Evolutionary conservation across 768 basidiomycete genomes (phyloP), one percentile per base, ranked within the genome.

Genomic region (Phaeotremella skinneri): DNA sequence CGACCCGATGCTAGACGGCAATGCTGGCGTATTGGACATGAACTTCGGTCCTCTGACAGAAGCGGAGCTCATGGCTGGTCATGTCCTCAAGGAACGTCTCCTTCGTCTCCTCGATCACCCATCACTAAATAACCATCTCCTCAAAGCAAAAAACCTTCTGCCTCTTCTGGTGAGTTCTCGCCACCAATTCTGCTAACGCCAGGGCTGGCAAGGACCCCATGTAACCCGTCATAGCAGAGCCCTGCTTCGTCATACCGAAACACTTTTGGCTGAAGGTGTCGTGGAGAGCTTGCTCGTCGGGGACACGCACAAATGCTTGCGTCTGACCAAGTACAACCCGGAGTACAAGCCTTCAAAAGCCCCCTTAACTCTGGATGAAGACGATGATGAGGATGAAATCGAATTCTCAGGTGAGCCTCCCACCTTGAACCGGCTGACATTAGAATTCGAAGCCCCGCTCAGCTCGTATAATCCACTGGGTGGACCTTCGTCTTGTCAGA

Each of bases 311-410:
- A 60, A 58, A 3, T 48, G 55, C 31, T 69, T 73, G 6, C 62
- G 72, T 1, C 49, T 73, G 47, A 55, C 63, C 4, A 73, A 70
- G 42, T 73, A 63, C 56, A 69, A 69, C 55, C 64, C 69, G 21
- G 63, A 69, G 25, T 51, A 52, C 41, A 20, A n/a, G 6, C 17
- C 49, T 21, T 16, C 17, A 29, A 2, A n/a, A 30, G 48, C 27
- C 23, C 34, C 31, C 14, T 34, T 32, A 4, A 21, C 30, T 9
- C 17, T 43, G 21, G 52, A 48, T 2, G 30, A 56, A 4, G 52
- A 55, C 14, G 43, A 31, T 20, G 53, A 17, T 27, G 53, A 27
- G 3, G 53, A 31, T 1, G 52, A 60, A 20, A 37, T 23, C 23
- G 59, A 55, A 41, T 50, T 62, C 20, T 13, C 50, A 20, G 37